Base-by-base conservation (phyloP, 2,329 filamentous ascomycete species). In the Alternaria sp. region DNA sequence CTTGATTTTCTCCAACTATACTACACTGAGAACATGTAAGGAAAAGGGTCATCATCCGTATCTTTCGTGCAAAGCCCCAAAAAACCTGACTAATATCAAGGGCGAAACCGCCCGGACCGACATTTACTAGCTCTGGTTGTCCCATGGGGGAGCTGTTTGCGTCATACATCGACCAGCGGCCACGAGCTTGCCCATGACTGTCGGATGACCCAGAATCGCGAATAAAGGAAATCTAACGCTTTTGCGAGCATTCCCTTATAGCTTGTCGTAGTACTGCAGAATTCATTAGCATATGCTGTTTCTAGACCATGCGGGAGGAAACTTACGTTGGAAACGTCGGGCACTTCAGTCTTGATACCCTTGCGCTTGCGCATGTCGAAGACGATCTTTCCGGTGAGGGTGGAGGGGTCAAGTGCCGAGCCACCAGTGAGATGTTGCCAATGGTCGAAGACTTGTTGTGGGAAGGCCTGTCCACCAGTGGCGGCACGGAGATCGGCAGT, bases 381-480 rank as follows among this genome's bases (percentile, higher is more conserved):
- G 77, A 98, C 93, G 77, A 97, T 87, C 81, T 88, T 83, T 82
- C 94, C 96, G 78, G 91, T 88, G 89, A 94, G 93, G 80, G 89
- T 89, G 79, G 89, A 91, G 81, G 84, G 73, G 85, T 99, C 95
- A 80, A 97, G 89, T 75, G 93, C 90, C 76, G 92, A 96, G 78
- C 96, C 96, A 90, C 95, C 95, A 77, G 94, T 93, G 76, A 98
- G 90, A 78, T 96, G 86, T 86, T 97, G 91, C 93, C 94, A 99
- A 88, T 99, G 96, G 84, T 98, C 95, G 86, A 99, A 99, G 79
- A 99, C 93, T 79, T 91, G 91, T 86, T 97, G 94, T 79, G 96
- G 96, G 93, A 99, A 99, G 81, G 96, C 96, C 88, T 99, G 96
- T 80, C 96, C 96, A 81, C 91, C 92, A 77, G 96, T 99, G 84